Conservation (phyloP, 495 filamentous ascomycete species). For the Clohesyomyces aquaticus region DNA sequence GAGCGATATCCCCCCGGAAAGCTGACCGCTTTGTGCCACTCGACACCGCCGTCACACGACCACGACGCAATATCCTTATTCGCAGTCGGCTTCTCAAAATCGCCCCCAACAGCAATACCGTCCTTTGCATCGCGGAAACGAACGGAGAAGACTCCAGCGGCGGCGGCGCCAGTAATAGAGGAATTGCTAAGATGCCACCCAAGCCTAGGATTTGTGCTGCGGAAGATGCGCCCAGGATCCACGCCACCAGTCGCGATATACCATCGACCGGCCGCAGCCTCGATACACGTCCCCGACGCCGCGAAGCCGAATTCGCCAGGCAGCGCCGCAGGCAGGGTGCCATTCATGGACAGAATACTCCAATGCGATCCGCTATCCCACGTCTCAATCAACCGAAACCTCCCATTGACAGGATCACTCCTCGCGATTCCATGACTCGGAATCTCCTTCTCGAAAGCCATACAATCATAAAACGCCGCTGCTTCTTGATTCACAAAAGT, state of each 20-base stretch:
- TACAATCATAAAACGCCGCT: conserved; percentile 24
- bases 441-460: conserved; percentile 25
- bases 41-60: conserved; percentile 15
- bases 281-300: conserved; percentile 26
- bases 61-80: conserved; percentile 14
- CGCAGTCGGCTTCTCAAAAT: conserved; percentile 17
- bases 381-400: conserved; percentile 24
- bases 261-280: conserved; percentile 25
- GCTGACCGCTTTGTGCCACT: conserved; percentile 12
- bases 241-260: conserved; percentile 28
- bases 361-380: conserved; percentile 19
- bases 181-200: conserved; percentile 16
- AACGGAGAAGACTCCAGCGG: conserved; percentile 25
- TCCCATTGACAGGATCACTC: conserved; percentile 28
- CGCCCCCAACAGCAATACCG: conserved; percentile 25
- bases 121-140: conserved; percentile 25
- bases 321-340: conserved; percentile 23
- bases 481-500: conserved; percentile 19
- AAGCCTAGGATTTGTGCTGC: conserved; percentile 10
- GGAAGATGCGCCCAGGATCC: conserved; percentile 23
- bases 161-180: conserved; percentile 17
- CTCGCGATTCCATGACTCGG: conserved; percentile 24
- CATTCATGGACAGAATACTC: conserved; percentile 4
- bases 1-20: conserved; percentile 24
- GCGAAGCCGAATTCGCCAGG: conserved; percentile 24